These are phyloP conservation scores for Solanum hybrid DNA, from an alignment of 305 asterid species.

Conservation along the genomic window DNA sequence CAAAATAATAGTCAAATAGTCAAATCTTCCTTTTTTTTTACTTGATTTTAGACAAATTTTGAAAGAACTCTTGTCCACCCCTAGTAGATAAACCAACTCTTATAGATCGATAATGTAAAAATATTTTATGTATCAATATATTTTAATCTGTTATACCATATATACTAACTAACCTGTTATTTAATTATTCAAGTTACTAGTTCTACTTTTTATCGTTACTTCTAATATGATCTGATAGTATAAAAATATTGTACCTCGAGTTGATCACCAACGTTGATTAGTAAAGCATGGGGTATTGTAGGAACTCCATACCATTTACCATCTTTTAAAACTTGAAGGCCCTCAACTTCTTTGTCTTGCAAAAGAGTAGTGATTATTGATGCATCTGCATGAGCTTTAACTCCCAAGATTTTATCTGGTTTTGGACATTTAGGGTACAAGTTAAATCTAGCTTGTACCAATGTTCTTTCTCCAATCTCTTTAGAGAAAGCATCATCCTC, in stretches of 20 bases:
- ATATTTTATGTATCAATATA: conserved; percentile 55
- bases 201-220: neutral
- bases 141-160: conserved; percentile 35
- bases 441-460: conserved; percentile 18
- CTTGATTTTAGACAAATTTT: neutral
- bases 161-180: neutral
- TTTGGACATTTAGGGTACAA: conserved; percentile 29
- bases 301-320: conserved; percentile 24
- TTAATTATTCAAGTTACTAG: neutral
- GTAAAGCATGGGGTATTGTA: conserved; percentile 14
- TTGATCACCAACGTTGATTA: conserved; percentile 30
- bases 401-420: conserved; percentile 28
- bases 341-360: conserved; percentile 32
- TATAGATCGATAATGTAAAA: neutral
- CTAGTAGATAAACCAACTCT: neutral
- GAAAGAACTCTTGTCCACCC: neutral
- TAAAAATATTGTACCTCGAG: conserved; percentile 13
- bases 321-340: conserved; percentile 29
- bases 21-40: neutral
- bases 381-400: conserved; percentile 33
- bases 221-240: conserved; percentile 20
- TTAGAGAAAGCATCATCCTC: conserved; percentile 13
- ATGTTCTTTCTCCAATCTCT: conserved; percentile 15
- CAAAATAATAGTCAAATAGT: neutral
- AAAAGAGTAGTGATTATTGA: conserved; percentile 22